Evolutionary conservation across 2,329 filamentous ascomycete genomes (phyloP), one percentile per base, ranked within the genome.

Genomic region (Curvularia eragrostidis): DNA sequence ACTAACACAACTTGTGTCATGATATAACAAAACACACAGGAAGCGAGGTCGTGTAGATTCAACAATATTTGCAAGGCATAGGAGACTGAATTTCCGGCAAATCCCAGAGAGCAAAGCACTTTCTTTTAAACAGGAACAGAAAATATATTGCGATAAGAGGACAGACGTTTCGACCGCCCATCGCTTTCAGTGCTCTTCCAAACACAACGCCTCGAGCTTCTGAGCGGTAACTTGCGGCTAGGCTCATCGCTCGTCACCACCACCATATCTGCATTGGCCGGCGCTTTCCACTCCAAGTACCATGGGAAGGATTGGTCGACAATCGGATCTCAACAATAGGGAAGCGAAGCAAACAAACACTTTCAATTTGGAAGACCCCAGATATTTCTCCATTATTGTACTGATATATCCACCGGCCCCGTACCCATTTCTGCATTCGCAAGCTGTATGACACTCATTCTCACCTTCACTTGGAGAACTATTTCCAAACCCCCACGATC

Each of bases 381-480:
- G 7, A 26, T 21, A 19, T 7, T 9, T 15, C n/a, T 4, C 9
- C 18, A 42, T 30, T 13, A 9, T 24, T 24, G n/a, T 15, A 51
- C 48, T 32, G 48, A 12, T 21, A 41, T 10, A 21, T 28, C 12
- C n/a, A 15, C 10, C 10, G 23, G 21, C 10, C 10, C 12, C 12
- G 23, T 38, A 5, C 9, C 15, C 7, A 6, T 15, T 32, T 39
- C 18, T n/a, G 7, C 26, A 15, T 9, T 42, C 26, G 15, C n/a
- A 28, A 21, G 12, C n/a, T 7, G 26, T 3, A 9, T 19, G 38
- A 36, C 12, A 12, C 24, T 42, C 42, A 48, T 21, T 10, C 47
- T 58, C 50, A 46, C 55, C 18, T 46, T 49, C 55, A 54, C 51
- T 19, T 46, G 44, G 32, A 54, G 10, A 39, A 12, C n/a, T 30